Evolutionary conservation across 805 yeast genomes (phyloP).

Genomic region (Hanseniaspora nectarophila): DNA sequence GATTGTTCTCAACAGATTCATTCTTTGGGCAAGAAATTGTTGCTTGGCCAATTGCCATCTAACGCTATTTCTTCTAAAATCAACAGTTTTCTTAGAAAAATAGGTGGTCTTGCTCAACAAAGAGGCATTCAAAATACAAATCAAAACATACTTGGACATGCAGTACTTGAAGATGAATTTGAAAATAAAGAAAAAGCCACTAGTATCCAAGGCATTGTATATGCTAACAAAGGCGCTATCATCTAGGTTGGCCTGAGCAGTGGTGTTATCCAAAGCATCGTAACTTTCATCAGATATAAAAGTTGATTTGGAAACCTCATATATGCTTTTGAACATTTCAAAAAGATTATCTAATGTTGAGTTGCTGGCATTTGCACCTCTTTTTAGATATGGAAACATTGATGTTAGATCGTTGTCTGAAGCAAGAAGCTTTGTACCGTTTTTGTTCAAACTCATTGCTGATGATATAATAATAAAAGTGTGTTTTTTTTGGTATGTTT

Average conservation of each 20-base stretch:
- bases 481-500: not conserved
- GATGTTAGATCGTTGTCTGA: conserved; percentile 6
- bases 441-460: not conserved
- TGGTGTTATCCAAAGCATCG: not conserved
- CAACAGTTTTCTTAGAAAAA: conserved; percentile 3
- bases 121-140: conserved; percentile 11
- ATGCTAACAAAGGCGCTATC: not conserved
- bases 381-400: conserved; percentile 12
- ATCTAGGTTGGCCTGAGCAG: not conserved
- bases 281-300: not conserved
- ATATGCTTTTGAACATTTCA: conserved; percentile 1
- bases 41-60: conserved; percentile 8
- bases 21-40: not conserved
- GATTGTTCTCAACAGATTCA: conserved; percentile 1
- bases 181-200: not conserved
- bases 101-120: conserved; percentile 3
- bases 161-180: conserved; percentile 7
- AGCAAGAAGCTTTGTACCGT: not conserved
- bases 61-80: conserved; percentile 6
- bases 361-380: not conserved
- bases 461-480: not conserved
- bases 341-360: not conserved
- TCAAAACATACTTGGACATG: conserved; percentile 4
- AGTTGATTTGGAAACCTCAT: conserved; percentile 2
- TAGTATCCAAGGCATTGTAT: not conserved